A percentile compares a stretch with the other conserved stretches of the same genome.
These are phyloP conservation scores for Xylaria telfairii DNA, from an alignment of 495 filamentous ascomycete genomes.

Conservation along the genomic window DNA sequence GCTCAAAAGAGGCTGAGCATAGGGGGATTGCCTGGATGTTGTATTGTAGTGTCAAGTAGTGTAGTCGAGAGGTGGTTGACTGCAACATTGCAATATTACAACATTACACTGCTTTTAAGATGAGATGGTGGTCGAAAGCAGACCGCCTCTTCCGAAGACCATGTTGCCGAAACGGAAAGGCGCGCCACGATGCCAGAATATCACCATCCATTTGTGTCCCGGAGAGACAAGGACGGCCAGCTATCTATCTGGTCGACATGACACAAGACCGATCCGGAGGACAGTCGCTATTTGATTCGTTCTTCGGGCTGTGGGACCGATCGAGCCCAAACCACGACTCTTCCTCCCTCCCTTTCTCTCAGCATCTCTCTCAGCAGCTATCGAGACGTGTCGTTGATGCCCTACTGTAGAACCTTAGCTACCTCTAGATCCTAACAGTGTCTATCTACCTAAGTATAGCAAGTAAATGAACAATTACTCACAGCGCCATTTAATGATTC, in stretches of 20 bases:
- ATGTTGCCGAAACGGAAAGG: conserved; percentile 20
- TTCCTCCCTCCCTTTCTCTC: background rate
- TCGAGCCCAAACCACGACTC: background rate
- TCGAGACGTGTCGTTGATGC: conserved; percentile 5
- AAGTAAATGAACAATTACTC: background rate
- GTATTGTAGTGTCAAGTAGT: background rate
- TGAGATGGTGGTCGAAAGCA: conserved; percentile 1
- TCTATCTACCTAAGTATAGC: too few relatives aligned
- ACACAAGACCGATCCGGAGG: background rate
- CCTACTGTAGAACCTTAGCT: background rate
- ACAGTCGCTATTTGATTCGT: background rate
- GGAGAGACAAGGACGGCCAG: background rate
- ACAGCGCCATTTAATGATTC: background rate
- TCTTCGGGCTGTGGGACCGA: conserved; percentile 6
- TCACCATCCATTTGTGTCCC: background rate
- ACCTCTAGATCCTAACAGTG: too few relatives aligned
- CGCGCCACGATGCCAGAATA: conserved; percentile 16
- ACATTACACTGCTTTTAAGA: background rate
- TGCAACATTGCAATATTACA: background rate
- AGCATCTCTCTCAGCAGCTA: background rate
- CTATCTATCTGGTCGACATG: background rate
- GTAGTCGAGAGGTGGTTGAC: background rate
- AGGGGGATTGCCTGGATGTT: background rate
- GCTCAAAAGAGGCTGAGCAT: background rate
- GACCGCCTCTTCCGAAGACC: conserved; percentile 10